Percentiles rank a stretch among this genome's conserved stretches.
Evolutionary conservation across 129 eudicot species (phyloP).

Genomic region (Glebionis coronaria): DNA sequence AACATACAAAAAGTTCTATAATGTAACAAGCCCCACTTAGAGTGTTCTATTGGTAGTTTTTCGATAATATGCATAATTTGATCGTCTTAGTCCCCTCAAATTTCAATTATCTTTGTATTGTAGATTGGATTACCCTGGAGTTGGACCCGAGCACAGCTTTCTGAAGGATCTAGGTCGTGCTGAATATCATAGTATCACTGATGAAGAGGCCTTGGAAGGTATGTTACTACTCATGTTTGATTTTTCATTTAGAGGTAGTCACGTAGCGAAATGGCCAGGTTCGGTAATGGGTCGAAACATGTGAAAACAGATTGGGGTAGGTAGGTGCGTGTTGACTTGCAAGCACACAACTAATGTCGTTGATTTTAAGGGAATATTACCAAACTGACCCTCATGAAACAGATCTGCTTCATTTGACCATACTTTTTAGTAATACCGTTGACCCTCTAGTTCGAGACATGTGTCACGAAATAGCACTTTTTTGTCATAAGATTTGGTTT

Average conservation of each 20-base stretch:
- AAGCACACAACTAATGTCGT: not conserved
- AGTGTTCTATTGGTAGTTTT: too few species aligned
- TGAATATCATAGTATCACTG: constrained; percentile 75
- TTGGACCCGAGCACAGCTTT: constrained; percentile 94
- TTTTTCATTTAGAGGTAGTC: not conserved
- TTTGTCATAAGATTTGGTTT: too few species aligned
- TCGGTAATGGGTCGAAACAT: constrained; percentile 1
- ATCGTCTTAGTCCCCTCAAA: not conserved
- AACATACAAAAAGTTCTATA: too few species aligned
- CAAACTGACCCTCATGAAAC: too few species aligned
- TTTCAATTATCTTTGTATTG: not conserved
- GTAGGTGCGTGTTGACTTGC: not conserved
- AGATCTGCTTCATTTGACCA: too few species aligned
- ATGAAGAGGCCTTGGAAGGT: constrained; percentile 91
- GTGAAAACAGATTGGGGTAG: not conserved
- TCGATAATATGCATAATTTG: too few species aligned
- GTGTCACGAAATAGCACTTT: too few species aligned
- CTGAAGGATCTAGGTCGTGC: constrained; percentile 90
- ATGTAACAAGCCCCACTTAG: too few species aligned
- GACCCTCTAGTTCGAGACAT: too few species aligned
- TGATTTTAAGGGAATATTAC: not conserved
- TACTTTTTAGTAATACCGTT: too few species aligned
- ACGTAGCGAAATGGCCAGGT: not conserved
- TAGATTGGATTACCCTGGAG: constrained; percentile 96
- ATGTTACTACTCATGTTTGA: not conserved